Base-by-base conservation (phyloP, 1,139 yeast species). In the Kodamaea sp. region DNA sequence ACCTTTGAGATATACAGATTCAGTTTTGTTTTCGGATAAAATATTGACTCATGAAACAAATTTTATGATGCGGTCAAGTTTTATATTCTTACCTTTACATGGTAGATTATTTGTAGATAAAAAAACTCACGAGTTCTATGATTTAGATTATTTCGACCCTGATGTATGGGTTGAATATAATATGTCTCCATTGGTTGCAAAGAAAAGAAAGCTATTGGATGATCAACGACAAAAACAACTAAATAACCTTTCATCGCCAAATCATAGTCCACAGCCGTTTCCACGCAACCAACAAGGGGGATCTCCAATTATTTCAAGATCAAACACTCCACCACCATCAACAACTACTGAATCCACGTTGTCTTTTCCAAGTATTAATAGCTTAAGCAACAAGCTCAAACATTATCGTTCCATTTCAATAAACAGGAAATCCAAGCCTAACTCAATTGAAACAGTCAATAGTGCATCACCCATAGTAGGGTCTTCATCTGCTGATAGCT, bases 1-100 rank as follows among this genome's bases (percentile, higher is more conserved):
- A 0, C 97, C 97, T 0, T 62, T 88, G 2, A 62, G 95, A 46
- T 79, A 73, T 47, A 95, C 95, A 20, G 97, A 89, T 58, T 73
- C 84, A 22, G 89, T 89, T 2, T 60, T 88, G 42, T 69, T 87
- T 39, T 83, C 87, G 50, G 84, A 83, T 44, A 80, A 79, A 48
- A 77, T 89, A 24, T 64, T 89, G 37, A 84, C 95, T 1, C 80
- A 83, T 28, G 94, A 87, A 55, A 84, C 83, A 7, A 88, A 86
- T 55, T 89, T 89, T 58, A 78, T 87, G 70, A 87, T 89, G 95
- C 73, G 97, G 52, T 82, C 92, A 28, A 79, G 90, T 39, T 88
- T 78, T 59, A 71, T 79, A 29, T 88, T 89, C 57, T 60, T 89
- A 31, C 97, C 97, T 0, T 59, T 78, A 9, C 74, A 78, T 49